A percentile compares a stretch with the other conserved stretches of the same genome.
Evolutionary conservation across 1,284 basidiomycete genomes (phyloP).

Genomic region (Malassezia nana): DNA sequence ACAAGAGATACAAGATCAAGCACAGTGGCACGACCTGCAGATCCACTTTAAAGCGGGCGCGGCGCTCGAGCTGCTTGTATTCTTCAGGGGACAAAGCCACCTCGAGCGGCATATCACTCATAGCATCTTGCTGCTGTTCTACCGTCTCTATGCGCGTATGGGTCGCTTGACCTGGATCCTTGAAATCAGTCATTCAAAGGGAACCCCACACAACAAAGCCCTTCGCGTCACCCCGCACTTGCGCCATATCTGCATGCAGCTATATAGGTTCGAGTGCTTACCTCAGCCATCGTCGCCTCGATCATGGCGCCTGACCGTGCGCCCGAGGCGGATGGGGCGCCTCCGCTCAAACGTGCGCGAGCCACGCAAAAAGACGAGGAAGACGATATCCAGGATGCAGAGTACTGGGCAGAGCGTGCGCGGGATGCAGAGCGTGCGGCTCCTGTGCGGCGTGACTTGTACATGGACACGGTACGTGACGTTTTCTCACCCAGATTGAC

Average conservation of each 20-base stretch:
- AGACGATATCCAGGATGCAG: not conserved
- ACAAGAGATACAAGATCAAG: conserved; percentile 26
- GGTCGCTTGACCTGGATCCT: not conserved
- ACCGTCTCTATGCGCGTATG: not conserved
- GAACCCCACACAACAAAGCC: too few relatives aligned
- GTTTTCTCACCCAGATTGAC: conserved; percentile 26
- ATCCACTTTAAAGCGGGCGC: conserved; percentile 29
- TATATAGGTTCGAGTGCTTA: not conserved
- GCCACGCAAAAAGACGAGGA: not conserved
- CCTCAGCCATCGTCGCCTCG: not conserved
- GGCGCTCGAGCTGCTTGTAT: conserved; percentile 22
- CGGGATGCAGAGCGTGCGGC: not conserved
- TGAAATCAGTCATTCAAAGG: not conserved
- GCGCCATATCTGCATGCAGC: not conserved
- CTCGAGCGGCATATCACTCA: not conserved
- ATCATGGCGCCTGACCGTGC: not conserved
- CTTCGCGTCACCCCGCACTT: too few relatives aligned
- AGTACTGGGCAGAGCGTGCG: not conserved
- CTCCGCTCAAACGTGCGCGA: not conserved
- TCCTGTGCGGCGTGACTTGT: conserved; percentile 57
- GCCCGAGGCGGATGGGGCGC: not conserved
- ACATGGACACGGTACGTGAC: conserved; percentile 67
- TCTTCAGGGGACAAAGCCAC: not conserved
- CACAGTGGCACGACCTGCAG: conserved; percentile 33
- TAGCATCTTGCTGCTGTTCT: not conserved